These are phyloP conservation scores for Euphorbia celastroides DNA, from an alignment of 441 rosid species.

Conservation along the genomic window DNA sequence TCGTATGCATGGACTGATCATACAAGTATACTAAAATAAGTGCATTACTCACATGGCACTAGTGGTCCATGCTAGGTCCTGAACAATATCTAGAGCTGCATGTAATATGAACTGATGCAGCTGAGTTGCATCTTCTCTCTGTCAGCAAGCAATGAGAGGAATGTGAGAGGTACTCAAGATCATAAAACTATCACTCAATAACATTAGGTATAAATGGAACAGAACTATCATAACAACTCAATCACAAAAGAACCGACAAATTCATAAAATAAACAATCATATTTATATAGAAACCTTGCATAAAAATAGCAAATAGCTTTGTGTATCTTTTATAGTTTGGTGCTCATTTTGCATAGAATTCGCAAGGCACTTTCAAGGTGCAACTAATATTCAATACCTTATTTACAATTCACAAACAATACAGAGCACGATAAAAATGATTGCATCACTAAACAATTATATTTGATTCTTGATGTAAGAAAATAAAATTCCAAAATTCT, in stretches of 20 bases:
- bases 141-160: constrained; percentile 15
- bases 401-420: not conserved
- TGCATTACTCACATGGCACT: constrained; percentile 65
- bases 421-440: not conserved
- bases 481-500: not conserved
- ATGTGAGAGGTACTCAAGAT: not conserved
- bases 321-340: not conserved
- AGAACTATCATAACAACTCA: constrained; percentile 2
- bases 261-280: not conserved
- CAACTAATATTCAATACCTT: not conserved
- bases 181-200: constrained; percentile 1
- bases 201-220: not conserved
- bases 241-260: constrained; percentile 4
- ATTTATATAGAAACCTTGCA: not conserved
- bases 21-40: not conserved
- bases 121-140: constrained; percentile 99
- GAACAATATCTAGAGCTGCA: constrained; percentile 92
- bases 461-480: not conserved
- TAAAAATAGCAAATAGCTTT: not conserved
- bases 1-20: not conserved
- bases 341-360: not conserved
- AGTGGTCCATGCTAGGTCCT: constrained; percentile 95
- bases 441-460: not conserved
- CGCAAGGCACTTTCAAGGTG: not conserved
- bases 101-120: constrained; percentile 88